Evolutionary conservation across 345 rosid genomes (phyloP).

Genomic region (Nephelium lappaceum): DNA sequence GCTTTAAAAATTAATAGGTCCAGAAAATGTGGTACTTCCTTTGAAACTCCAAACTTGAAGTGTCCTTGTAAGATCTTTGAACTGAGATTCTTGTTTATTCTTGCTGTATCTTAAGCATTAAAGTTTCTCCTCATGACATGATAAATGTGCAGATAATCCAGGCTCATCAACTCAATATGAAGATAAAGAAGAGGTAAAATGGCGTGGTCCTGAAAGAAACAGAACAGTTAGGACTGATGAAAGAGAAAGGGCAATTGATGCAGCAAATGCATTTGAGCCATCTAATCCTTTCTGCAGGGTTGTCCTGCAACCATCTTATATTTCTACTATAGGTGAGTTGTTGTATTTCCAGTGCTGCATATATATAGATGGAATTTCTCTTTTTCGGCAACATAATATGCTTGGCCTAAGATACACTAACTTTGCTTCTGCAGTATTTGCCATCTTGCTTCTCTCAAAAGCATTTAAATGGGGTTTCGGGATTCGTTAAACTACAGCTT

Average conservation of each 20-base stretch:
- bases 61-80: constrained; percentile 52
- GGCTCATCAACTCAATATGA: constrained; percentile 5
- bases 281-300: constrained; percentile 42
- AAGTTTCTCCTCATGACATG: constrained; percentile 13
- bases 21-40: background rate
- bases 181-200: constrained; percentile 41
- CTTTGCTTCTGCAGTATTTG: constrained; percentile 17
- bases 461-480: constrained; percentile 29
- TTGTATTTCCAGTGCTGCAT: background rate
- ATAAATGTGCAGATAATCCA: constrained; percentile 36
- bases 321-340: background rate
- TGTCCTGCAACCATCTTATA: constrained; percentile 36
- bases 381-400: background rate
- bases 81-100: background rate
- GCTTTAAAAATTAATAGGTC: background rate
- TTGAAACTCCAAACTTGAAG: background rate
- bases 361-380: background rate
- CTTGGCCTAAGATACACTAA: background rate
- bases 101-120: background rate
- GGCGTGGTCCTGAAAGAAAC: constrained; percentile 52
- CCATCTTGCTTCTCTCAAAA: background rate
- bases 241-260: constrained; percentile 37
- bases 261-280: constrained; percentile 40
- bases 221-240: constrained; percentile 12
- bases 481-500: constrained; percentile 15